Evolutionary conservation across 306 rosid species (phyloP), one percentile per base, ranked within the genome.

Genomic region (Dicorynia guianensis): DNA sequence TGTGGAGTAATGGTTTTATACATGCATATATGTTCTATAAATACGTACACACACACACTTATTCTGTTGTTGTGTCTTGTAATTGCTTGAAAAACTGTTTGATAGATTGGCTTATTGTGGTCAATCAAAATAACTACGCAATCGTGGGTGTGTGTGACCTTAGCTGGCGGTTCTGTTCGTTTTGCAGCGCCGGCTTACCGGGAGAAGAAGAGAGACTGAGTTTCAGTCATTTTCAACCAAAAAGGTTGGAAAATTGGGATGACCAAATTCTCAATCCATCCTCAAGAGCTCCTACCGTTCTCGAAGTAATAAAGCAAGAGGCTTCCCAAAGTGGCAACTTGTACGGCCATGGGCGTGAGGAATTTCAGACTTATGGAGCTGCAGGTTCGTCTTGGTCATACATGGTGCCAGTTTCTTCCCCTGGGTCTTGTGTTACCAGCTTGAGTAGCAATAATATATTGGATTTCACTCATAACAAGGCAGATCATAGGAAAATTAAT

Each of bases 401-500:
- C 48, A 74, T 81, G 75, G 76, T 84, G 75, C 83, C 87, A 74
- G 80, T 86, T 80, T 84, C 94, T 78, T 91, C 95, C 10, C 81
- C 95, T 17, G 69, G 62, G 18, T 82, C 93, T 64, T 73, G 81
- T 72, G 78, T 82, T 72, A 84, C 93, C 63, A 86, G 79, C 72
- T 56, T 79, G 36, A 59, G 77, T 53, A 80, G 69, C 65, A 79
- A 79, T 70, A 87, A 83, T 40, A 71, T 86, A 6, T 73, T 89
- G 81, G 93, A 89, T 76, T 91, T 91, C 89, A 75, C 91, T 76
- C 77, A 81, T 52, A 81, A 85, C 77, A 84, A 84, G 63, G 25
- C 66, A 55, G 83, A 74, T 70, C 76, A 75, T 65, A 63, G 60
- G 43, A 82, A 71, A 48, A 87, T 25, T 25, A 25, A 25, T 25